Percentiles rank a stretch among this genome's conserved stretches.
These are phyloP conservation scores for Raddia guianensis DNA, from an alignment of 176 grass and related monocot species.

Conservation along the genomic window DNA sequence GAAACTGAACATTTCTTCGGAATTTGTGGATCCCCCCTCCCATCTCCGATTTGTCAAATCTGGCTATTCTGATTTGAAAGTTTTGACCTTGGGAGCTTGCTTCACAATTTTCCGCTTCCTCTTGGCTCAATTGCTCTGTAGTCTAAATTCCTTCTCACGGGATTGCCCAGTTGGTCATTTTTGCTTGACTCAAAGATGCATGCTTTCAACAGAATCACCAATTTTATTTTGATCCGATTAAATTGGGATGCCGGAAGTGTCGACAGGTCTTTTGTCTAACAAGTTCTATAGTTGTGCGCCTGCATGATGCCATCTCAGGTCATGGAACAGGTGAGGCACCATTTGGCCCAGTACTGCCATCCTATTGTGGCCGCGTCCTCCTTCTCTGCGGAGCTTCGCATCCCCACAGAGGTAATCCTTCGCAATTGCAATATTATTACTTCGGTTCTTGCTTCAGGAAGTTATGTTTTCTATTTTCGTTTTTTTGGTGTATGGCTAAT, in stretches of 20 bases:
- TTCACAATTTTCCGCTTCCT: neutral
- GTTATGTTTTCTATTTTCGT: conserved; percentile 20
- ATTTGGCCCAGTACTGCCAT: conserved; percentile 40
- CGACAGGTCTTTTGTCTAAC: conserved; percentile 18
- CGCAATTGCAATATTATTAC: too few relatives aligned
- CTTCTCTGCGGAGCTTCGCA: conserved; percentile 66
- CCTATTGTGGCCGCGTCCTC: conserved; percentile 54
- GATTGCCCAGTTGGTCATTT: neutral
- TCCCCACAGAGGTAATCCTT: conserved; percentile 72
- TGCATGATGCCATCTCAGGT: conserved; percentile 64
- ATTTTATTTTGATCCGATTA: conserved; percentile 36
- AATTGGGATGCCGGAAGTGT: conserved; percentile 17
- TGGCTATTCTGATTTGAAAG: conserved; percentile 30
- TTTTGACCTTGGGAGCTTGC: conserved; percentile 33
- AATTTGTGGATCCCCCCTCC: conserved; percentile 7
- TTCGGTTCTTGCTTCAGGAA: conserved; percentile 22
- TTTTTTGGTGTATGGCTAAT: conserved; percentile 26
- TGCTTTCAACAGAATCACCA: conserved; percentile 7
- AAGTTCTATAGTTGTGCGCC: conserved; percentile 2
- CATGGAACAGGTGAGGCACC: conserved; percentile 82
- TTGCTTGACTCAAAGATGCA: neutral
- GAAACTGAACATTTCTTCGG: conserved; percentile 32
- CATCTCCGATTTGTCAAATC: too few relatives aligned
- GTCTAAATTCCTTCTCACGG: neutral
- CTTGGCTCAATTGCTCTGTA: neutral